Conservation (phyloP, 2,329 filamentous ascomycete species). For the Cadophora luteo-olivacea region DNA sequence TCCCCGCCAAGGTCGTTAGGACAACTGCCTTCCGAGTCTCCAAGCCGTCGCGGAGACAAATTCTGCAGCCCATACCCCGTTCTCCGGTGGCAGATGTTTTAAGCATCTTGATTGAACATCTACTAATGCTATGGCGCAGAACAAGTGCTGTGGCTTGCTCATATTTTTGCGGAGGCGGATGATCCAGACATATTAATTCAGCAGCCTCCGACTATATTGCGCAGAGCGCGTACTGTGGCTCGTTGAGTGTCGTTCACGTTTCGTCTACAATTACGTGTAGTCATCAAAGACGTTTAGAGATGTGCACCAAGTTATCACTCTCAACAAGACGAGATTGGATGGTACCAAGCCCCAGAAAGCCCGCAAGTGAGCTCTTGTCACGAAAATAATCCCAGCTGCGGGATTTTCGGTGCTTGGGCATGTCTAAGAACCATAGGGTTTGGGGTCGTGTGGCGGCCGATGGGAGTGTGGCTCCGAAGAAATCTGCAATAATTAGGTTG, state of each 20-base stretch:
- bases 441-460: too few relatives aligned
- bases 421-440: too few relatives aligned
- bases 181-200: background rate
- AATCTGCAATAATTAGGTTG: background rate
- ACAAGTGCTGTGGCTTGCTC: too few relatives aligned
- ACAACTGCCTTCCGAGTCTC: background rate
- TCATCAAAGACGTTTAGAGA: constrained; percentile 1
- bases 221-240: constrained; percentile 1
- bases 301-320: background rate
- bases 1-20: too few relatives aligned
- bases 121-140: too few relatives aligned
- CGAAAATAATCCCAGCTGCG: too few relatives aligned
- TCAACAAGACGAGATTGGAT: background rate
- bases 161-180: too few relatives aligned
- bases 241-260: background rate
- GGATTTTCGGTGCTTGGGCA: too few relatives aligned
- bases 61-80: background rate
- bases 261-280: background rate
- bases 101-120: too few relatives aligned
- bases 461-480: background rate
- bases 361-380: background rate
- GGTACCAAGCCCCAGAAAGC: background rate
- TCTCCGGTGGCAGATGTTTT: too few relatives aligned
- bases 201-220: background rate
- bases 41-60: background rate